These are phyloP conservation scores for Tolypocladium paradoxum DNA, from an alignment of 2,329 filamentous ascomycete species.

Conservation along the genomic window DNA sequence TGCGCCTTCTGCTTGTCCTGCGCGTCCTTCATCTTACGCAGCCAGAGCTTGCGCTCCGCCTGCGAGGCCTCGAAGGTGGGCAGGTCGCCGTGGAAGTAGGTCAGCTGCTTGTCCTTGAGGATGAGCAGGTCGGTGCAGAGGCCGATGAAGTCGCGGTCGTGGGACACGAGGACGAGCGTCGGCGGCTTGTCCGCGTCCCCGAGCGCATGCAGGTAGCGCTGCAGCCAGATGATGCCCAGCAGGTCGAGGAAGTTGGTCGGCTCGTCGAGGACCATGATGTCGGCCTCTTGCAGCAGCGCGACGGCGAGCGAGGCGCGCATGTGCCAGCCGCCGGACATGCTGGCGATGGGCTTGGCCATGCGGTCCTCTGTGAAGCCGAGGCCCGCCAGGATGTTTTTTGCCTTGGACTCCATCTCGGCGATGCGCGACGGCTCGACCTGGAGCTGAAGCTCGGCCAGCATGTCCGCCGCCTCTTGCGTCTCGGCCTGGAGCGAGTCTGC, in stretches of 20 bases:
- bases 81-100: conserved; percentile 66
- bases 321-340: conserved; percentile 67
- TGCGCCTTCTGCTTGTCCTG: conserved; percentile 73
- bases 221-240: conserved; percentile 75
- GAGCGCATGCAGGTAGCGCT: conserved; percentile 55
- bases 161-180: conserved; percentile 70
- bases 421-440: conserved; percentile 56
- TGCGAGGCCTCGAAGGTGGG: conserved; percentile 59
- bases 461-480: conserved; percentile 57
- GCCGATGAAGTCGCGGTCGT: conserved; percentile 73
- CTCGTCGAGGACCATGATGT: conserved; percentile 75
- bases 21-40: conserved; percentile 68
- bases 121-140: conserved; percentile 69
- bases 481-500: conserved; percentile 48
- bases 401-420: conserved; percentile 52
- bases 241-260: conserved; percentile 82
- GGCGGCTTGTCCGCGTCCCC: conserved; percentile 40
- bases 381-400: conserved; percentile 55
- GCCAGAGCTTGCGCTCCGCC: conserved; percentile 55
- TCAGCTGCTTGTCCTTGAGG: conserved; percentile 58
- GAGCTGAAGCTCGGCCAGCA: conserved; percentile 58
- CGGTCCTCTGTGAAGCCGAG: conserved; percentile 58
- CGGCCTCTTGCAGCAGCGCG: conserved; percentile 59
- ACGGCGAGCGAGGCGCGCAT: conserved; percentile 58
- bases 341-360: conserved; percentile 48